Percentiles rank a stretch among this genome's conserved stretches.
Evolutionary conservation across 805 yeast species (phyloP).

Genomic region (Yarrowia sp.): DNA sequence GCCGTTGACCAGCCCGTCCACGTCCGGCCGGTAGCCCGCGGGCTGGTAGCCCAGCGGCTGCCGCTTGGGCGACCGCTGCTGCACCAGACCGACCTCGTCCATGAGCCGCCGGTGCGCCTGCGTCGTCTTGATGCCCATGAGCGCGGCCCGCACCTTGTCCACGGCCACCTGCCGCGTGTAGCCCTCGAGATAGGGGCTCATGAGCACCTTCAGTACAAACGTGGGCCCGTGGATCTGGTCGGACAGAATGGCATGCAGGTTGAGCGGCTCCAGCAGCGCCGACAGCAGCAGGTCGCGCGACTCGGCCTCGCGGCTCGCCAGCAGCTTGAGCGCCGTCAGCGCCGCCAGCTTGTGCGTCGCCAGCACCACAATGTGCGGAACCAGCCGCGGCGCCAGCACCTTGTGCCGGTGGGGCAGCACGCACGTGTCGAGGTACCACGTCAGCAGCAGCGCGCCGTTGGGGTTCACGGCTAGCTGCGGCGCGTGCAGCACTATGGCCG

Average conservation of each 20-base stretch:
- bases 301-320: conserved; percentile 70
- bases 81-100: conserved; percentile 80
- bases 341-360: conserved; percentile 84
- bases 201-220: conserved; percentile 73
- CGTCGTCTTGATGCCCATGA: conserved; percentile 58
- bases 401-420: conserved; percentile 61
- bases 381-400: conserved; percentile 59
- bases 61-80: conserved; percentile 2
- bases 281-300: conserved; percentile 62
- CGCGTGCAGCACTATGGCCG: conserved; percentile 73
- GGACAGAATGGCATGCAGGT: conserved; percentile 57
- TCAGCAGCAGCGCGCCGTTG: conserved; percentile 84
- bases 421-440: conserved; percentile 93
- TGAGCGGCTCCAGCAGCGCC: conserved; percentile 51
- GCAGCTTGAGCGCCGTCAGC: conserved; percentile 69
- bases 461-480: conserved; percentile 76
- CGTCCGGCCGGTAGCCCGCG: conserved; percentile 14
- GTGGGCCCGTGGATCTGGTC: conserved; percentile 72
- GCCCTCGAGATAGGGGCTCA: conserved; percentile 64
- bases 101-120: conserved; percentile 82
- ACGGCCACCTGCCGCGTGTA: conserved; percentile 57
- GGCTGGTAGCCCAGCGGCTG: conserved; percentile 16
- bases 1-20: conserved; percentile 21
- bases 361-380: conserved; percentile 59
- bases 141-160: conserved; percentile 58